These are phyloP conservation scores for Zychaea mexicana DNA, from an alignment of 371 early-diverging fungal species.

Conservation along the genomic window DNA sequence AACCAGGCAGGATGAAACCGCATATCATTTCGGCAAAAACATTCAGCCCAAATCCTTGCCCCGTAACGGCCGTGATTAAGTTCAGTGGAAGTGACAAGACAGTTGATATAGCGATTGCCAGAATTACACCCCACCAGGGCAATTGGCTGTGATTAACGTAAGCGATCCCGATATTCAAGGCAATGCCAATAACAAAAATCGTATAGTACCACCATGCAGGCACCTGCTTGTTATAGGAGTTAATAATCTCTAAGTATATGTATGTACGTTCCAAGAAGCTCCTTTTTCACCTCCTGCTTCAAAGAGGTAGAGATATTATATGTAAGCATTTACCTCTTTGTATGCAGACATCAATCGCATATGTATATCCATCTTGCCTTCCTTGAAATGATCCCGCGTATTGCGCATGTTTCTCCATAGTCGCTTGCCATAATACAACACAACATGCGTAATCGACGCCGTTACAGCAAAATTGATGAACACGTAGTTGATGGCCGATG, in stretches of 20 bases:
- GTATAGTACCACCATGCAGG: slow-evolving; percentile 78
- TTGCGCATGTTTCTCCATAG: slow-evolving; percentile 16
- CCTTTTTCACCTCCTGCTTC: too few relatives aligned
- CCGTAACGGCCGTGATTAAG: slow-evolving; percentile 40
- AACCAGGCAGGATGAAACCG: slow-evolving; percentile 44
- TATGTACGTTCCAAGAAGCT: slow-evolving; percentile 22
- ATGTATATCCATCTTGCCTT: slow-evolving; percentile 27
- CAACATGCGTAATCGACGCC: slow-evolving; percentile 54
- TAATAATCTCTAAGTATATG: slow-evolving; percentile 34
- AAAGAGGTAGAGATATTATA: too few relatives aligned
- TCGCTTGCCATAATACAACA: slow-evolving; percentile 48
- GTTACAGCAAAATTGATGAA: slow-evolving; percentile 50
- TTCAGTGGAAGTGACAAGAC: slow-evolving; percentile 38
- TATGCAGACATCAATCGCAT: slow-evolving; percentile 34
- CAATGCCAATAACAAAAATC: slow-evolving; percentile 61
- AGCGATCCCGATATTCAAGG: slow-evolving; percentile 62
- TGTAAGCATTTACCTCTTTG: slow-evolving; percentile 41
- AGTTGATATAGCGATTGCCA: slow-evolving; percentile 62
- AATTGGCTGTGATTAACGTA: slow-evolving; percentile 56
- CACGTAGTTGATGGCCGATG: slow-evolving; percentile 27
- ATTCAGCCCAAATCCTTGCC: slow-evolving; percentile 49
- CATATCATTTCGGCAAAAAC: slow-evolving; percentile 69
- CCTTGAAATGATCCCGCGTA: neutral
- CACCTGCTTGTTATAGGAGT: slow-evolving; percentile 60
- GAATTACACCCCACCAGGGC: slow-evolving; percentile 73